Evolutionary conservation across 2,329 filamentous ascomycete genomes (phyloP).

Genomic region (Pseudogymnoascus sp.): DNA sequence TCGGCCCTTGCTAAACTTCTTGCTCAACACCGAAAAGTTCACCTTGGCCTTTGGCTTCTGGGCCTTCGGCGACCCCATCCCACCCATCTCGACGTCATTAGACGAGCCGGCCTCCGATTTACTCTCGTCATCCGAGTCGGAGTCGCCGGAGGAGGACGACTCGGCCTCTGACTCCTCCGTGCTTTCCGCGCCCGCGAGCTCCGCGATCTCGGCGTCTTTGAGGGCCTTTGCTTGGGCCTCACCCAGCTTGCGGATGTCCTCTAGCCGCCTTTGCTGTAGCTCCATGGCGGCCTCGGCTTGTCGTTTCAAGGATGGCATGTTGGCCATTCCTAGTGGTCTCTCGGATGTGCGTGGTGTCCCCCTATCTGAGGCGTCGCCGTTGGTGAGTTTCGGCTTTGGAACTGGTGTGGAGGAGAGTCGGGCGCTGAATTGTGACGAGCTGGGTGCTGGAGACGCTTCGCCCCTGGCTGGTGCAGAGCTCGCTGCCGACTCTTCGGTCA

Average conservation of each 20-base stretch:
- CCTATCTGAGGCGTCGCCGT: not conserved
- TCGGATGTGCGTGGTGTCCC: not conserved
- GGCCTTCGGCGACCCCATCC: not conserved
- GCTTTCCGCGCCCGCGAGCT: not conserved
- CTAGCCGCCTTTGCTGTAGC: not conserved
- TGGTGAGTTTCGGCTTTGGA: not conserved
- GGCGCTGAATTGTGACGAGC: not conserved
- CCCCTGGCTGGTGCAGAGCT: not conserved
- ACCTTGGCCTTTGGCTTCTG: constrained; percentile 6
- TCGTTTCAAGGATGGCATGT: not conserved
- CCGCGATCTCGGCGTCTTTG: not conserved
- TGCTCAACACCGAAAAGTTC: not conserved
- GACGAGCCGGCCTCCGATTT: not conserved
- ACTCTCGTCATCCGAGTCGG: constrained; percentile 1
- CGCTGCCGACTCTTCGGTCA: not conserved
- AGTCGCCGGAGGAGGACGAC: not conserved
- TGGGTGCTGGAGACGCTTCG: not conserved
- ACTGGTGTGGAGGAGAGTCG: not conserved
- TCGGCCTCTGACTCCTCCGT: not conserved
- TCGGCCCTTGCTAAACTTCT: not conserved
- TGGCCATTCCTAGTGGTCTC: not conserved
- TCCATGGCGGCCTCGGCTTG: not conserved
- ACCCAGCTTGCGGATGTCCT: not conserved
- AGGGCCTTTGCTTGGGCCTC: constrained; percentile 2
- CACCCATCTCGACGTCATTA: not conserved